These are phyloP conservation scores for Dactylellina haptotyla DNA, from an alignment of 2,329 filamentous ascomycete species.

Conservation along the genomic window DNA sequence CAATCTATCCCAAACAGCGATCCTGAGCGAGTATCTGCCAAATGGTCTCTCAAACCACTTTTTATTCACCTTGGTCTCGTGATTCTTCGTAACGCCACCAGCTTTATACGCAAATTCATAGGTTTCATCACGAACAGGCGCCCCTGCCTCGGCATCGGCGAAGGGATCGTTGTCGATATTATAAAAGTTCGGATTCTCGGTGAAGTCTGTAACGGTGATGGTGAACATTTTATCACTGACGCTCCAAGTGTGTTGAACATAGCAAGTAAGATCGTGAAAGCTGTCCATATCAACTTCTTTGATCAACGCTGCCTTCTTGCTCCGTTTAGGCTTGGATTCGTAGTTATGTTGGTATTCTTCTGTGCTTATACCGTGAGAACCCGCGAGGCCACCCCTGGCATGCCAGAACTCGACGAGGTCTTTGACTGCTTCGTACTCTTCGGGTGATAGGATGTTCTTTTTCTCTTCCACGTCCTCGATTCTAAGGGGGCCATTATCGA, in stretches of 20 bases:
- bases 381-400: conserved; percentile 24
- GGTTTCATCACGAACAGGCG: conserved; percentile 4
- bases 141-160: not conserved
- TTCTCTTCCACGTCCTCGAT: conserved; percentile 20
- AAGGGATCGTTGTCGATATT: conserved; percentile 11
- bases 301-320: conserved; percentile 23
- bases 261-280: conserved; percentile 45
- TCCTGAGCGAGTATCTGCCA: conserved; percentile 12
- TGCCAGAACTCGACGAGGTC: conserved; percentile 40
- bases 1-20: conserved; percentile 29
- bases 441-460: conserved; percentile 7
- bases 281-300: conserved; percentile 33
- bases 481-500: conserved; percentile 25
- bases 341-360: conserved; percentile 9
- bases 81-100: conserved; percentile 5
- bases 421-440: conserved; percentile 38
- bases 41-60: conserved; percentile 43
- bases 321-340: not conserved
- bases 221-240: not conserved
- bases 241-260: conserved; percentile 27
- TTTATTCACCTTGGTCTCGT: not conserved
- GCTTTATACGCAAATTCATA: conserved; percentile 28
- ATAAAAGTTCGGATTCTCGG: conserved; percentile 18
- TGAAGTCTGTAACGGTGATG: conserved; percentile 43
- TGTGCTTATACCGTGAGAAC: conserved; percentile 22